These are phyloP conservation scores for Suhomyces faveliae DNA, from an alignment of 805 yeast genomes.

Conservation along the genomic window DNA sequence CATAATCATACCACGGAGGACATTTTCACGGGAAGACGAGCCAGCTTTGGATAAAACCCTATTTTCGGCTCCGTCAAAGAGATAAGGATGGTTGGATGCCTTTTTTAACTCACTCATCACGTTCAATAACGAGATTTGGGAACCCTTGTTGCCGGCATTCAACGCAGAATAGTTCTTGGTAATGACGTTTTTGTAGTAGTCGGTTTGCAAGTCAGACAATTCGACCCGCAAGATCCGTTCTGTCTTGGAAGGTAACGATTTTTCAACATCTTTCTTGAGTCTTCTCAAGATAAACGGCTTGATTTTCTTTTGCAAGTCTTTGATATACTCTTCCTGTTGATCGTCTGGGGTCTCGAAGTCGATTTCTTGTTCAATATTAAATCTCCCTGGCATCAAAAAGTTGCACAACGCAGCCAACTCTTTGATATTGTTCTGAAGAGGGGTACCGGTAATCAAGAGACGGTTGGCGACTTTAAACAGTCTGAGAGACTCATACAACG, in stretches of 20 bases:
- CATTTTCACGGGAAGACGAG: constrained; percentile 66
- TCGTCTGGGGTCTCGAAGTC: constrained; percentile 88
- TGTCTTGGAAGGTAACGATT: constrained; percentile 91
- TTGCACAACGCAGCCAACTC: constrained; percentile 94
- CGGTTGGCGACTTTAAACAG: constrained; percentile 83
- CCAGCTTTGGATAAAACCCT: constrained; percentile 69
- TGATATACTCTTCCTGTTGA: constrained; percentile 84
- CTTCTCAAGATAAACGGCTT: constrained; percentile 93
- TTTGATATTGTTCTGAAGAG: constrained; percentile 91
- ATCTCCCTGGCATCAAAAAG: constrained; percentile 93
- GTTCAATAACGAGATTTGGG: constrained; percentile 83
- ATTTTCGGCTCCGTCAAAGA: constrained; percentile 91
- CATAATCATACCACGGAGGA: constrained; percentile 90
- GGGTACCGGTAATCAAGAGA: constrained; percentile 94
- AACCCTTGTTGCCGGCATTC: constrained; percentile 75
- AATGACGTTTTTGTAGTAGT: constrained; percentile 88
- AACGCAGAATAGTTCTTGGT: constrained; percentile 91
- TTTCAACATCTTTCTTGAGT: constrained; percentile 95
- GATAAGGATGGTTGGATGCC: constrained; percentile 95
- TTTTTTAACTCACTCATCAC: constrained; percentile 95
- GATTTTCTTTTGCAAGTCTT: constrained; percentile 76
- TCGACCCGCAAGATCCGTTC: constrained; percentile 95
- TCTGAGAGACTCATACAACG: constrained; percentile 82
- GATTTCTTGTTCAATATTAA: constrained; percentile 88
- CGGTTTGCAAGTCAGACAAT: constrained; percentile 90